Evolutionary conservation across 345 rosid species (phyloP).

Genomic region (Rhodomyrtus tomentosa): DNA sequence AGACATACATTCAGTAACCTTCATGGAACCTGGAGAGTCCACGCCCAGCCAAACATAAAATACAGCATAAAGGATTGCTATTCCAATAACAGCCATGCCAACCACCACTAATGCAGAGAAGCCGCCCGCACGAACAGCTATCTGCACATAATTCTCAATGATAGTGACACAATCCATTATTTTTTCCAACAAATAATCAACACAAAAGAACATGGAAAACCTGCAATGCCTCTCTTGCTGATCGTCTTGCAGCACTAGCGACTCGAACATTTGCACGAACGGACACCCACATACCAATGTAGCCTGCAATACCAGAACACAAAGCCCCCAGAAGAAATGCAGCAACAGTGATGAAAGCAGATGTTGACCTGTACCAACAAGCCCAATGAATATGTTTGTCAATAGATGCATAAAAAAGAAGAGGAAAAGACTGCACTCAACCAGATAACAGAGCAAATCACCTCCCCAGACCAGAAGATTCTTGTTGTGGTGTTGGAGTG

Average conservation of each 20-base stretch:
- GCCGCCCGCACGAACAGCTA: slow-evolving; percentile 98
- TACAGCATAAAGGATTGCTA: slow-evolving; percentile 85
- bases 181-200: not conserved
- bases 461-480: slow-evolving; percentile 97
- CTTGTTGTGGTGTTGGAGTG: slow-evolving; percentile 85
- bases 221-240: slow-evolving; percentile 99
- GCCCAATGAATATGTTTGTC: slow-evolving; percentile 7
- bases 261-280: slow-evolving; percentile 99
- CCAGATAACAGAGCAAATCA: slow-evolving; percentile 8
- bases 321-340: slow-evolving; percentile 91
- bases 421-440: not conserved
- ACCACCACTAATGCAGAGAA: slow-evolving; percentile 97
- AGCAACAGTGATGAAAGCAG: slow-evolving; percentile 89
- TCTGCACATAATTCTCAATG: slow-evolving; percentile 27
- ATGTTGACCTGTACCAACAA: slow-evolving; percentile 46
- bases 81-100: slow-evolving; percentile 97
- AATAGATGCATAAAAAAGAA: not conserved
- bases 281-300: slow-evolving; percentile 99
- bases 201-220: slow-evolving; percentile 23
- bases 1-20: slow-evolving; percentile 82
- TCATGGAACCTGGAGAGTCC: slow-evolving; percentile 76
- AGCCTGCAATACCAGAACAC: slow-evolving; percentile 94
- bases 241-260: slow-evolving; percentile 96
- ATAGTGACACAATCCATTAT: slow-evolving; percentile 13
- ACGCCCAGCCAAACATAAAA: slow-evolving; percentile 94